A percentile compares a stretch with the other conserved stretches of the same genome.
phyloP scores from a whole-genome alignment of 2,329 filamentous ascomycete species.

The Didymella pinodella region DNA sequence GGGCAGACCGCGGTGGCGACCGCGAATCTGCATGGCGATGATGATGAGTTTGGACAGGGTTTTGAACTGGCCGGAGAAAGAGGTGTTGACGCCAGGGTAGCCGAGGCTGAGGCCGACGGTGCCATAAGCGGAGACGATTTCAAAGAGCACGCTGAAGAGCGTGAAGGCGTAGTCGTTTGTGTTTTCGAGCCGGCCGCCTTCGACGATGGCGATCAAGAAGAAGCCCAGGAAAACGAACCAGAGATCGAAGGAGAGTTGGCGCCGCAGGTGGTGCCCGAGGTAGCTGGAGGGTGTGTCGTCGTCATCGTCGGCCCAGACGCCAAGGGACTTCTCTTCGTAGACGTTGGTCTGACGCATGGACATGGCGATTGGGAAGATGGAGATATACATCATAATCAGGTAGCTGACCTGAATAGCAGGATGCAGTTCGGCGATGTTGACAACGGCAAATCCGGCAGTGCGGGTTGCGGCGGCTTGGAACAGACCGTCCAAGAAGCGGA shows the following conservation, averaged over 20 bases:
- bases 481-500: slow-evolving; percentile 82
- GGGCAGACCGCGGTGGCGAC: slow-evolving; percentile 69
- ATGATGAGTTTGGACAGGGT: slow-evolving; percentile 72
- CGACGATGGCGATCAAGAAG: slow-evolving; percentile 90
- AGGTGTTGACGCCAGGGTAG: slow-evolving; percentile 76
- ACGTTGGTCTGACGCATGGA: slow-evolving; percentile 93
- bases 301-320: slow-evolving; percentile 68
- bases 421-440: slow-evolving; percentile 80
- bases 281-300: slow-evolving; percentile 75
- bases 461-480: slow-evolving; percentile 91
- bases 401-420: slow-evolving; percentile 94
- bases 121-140: slow-evolving; percentile 63
- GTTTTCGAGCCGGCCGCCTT: slow-evolving; percentile 74
- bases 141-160: slow-evolving; percentile 56
- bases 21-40: slow-evolving; percentile 72
- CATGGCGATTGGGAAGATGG: slow-evolving; percentile 95
- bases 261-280: slow-evolving; percentile 87
- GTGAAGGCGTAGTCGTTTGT: slow-evolving; percentile 62
- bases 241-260: slow-evolving; percentile 93
- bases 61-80: slow-evolving; percentile 83
- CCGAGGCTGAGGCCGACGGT: slow-evolving; percentile 92
- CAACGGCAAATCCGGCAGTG: slow-evolving; percentile 86
- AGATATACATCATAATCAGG: slow-evolving; percentile 99
- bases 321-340: slow-evolving; percentile 89
- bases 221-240: slow-evolving; percentile 96